Evolutionary conservation across 768 basidiomycete genomes (phyloP), one percentile per base, ranked within the genome.

Genomic region (Rhodocollybia butyracea): DNA sequence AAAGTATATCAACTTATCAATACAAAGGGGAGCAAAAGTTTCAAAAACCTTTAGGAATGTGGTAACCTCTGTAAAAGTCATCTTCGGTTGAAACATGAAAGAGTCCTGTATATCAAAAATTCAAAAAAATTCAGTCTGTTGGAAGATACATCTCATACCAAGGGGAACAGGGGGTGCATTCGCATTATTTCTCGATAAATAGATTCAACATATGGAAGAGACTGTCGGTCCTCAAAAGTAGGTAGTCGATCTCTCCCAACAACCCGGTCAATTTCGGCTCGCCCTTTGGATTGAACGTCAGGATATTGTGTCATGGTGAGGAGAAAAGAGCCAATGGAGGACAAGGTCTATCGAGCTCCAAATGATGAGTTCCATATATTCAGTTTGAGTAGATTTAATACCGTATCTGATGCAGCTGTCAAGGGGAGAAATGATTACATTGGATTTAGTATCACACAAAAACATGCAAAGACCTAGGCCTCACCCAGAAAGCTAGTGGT

Each of bases 1-100:
- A 42, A 7, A 5, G 24, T 68, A 55, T 6, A 30, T n/a, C 2
- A n/a, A n/a, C n/a, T n/a, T n/a, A 22, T 41, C 68, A n/a, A n/a
- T n/a, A n/a, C n/a, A n/a, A n/a, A n/a, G n/a, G n/a, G n/a, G n/a
- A n/a, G n/a, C n/a, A n/a, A n/a, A n/a, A n/a, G n/a, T n/a, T n/a
- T n/a, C n/a, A n/a, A n/a, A n/a, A n/a, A n/a, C n/a, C 69, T 45
- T 65, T 64, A 0, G 67, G 66, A 21, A 70, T 60, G 6, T 59
- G n/a, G 38, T 47, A 59, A 1, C 59, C 59, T 2, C 60, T 8
- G 1, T 4, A 45, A 48, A 57, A 46, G 21, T 64, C 56, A n/a
- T 70, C 64, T 53, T 68, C 61, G 4, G 45, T 54, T 1, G 60
- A 53, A 3, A 57, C 46, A 8, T 70, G 69, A 2, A 36, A 13